Conservation (phyloP, 306 rosid genomes). For the Vigna unguiculata region DNA sequence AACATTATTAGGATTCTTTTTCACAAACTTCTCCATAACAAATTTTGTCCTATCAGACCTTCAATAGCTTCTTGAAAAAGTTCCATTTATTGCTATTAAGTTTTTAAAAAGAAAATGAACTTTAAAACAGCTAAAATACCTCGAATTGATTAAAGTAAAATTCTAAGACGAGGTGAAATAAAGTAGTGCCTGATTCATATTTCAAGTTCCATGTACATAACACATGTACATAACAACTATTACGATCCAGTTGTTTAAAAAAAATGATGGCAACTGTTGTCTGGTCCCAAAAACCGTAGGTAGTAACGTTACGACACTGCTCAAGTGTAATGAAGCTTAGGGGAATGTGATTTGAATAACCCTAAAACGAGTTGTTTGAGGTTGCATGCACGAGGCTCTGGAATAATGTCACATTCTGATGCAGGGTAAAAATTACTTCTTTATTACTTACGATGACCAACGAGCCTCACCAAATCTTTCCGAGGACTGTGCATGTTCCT, state of each 20-base stretch:
- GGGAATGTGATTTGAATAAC: conserved; percentile 38
- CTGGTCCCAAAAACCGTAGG: conserved; percentile 44
- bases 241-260: conserved; percentile 12
- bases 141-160: not conserved
- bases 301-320: conserved; percentile 44
- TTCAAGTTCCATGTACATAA: too few relatives aligned
- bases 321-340: conserved; percentile 33
- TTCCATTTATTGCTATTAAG: too few relatives aligned
- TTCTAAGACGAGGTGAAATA: not conserved
- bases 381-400: conserved; percentile 58
- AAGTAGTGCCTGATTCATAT: too few relatives aligned
- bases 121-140: not conserved
- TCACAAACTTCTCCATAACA: too few relatives aligned
- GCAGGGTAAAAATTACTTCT: conserved; percentile 32
- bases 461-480: conserved; percentile 43
- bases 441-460: conserved; percentile 43
- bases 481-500: conserved; percentile 50
- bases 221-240: not conserved
- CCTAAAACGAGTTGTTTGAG: conserved; percentile 40
- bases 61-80: too few relatives aligned
- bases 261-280: not conserved
- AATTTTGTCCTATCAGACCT: too few relatives aligned
- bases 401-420: conserved; percentile 68
- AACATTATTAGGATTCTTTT: too few relatives aligned
- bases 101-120: not conserved